Evolutionary conservation across 805 yeast species (phyloP), one percentile per base, ranked within the genome.

Genomic region (Yamadazyma philogaea): DNA sequence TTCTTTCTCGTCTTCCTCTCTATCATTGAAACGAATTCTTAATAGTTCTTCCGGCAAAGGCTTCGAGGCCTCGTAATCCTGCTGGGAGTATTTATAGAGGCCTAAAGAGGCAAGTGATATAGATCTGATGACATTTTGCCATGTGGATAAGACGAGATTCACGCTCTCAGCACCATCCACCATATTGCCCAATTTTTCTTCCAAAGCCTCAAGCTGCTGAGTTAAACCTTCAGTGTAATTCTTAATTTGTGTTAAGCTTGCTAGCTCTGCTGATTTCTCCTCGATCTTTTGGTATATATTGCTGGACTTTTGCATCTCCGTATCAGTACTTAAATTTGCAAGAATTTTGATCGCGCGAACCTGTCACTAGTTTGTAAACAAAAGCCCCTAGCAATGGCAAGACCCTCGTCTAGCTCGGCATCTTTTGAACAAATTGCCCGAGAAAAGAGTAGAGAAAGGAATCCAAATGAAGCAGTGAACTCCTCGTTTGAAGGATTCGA

Each of bases 31-130:
- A 36, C 74, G 69, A 24, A 84, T 70, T 37, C 90, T 66, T 3
- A 84, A 83, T 48, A 84, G 61, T 0, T 84, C 68, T 52, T 82
- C 90, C 1, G 90, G 87, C 34, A 79, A 60, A 1, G 86, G 83
- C 2, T 66, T 60, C 11, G 52, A 57, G 2, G 37, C 37, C 32
- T 74, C 73, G 42, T 69, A 70, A 43, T 74, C 79, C 33, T 60
- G 60, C 14, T 68, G 65, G 1, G 66, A 52, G 43, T 77, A 70
- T 34, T 68, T 70, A 45, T 70, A 49, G 45, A 78, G 54, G n/a
- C 80, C 72, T 53, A 73, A 53, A 19, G 78, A 68, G 24, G 88
- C 88, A 50, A 84, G 60, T 8, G 83, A 74, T 0, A 82, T 75
- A 2, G 85, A 74, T 44, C 78, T 68, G 15, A 79, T 64, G 15